Conservation (phyloP, 495 filamentous ascomycete species). For the Penicillium atrosanguineum region DNA sequence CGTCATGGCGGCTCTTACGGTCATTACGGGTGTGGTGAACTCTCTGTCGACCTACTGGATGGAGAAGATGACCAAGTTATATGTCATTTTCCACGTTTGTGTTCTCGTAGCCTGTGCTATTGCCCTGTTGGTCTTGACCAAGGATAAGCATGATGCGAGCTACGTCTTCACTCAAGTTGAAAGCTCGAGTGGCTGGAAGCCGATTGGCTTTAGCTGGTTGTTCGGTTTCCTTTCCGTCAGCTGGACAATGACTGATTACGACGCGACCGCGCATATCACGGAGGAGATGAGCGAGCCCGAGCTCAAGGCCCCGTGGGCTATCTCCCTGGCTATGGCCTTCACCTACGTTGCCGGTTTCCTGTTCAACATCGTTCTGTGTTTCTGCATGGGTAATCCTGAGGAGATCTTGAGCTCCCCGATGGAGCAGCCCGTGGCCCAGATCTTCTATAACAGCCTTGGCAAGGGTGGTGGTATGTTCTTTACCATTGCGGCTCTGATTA, state of each 20-base stretch:
- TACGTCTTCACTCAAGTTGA: slow-evolving; percentile 66
- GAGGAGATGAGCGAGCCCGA: slow-evolving; percentile 62
- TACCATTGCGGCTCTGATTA: slow-evolving; percentile 56
- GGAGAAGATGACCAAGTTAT: slow-evolving; percentile 62
- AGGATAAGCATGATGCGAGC: slow-evolving; percentile 55
- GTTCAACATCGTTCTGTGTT: slow-evolving; percentile 63
- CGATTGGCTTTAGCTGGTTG: slow-evolving; percentile 63
- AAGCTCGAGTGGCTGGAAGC: slow-evolving; percentile 59
- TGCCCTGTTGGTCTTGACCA: slow-evolving; percentile 56
- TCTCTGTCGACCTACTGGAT: slow-evolving; percentile 58
- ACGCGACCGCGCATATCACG: slow-evolving; percentile 59
- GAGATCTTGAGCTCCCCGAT: slow-evolving; percentile 44
- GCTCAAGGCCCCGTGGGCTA: slow-evolving; percentile 59
- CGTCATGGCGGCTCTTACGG: slow-evolving; percentile 58
- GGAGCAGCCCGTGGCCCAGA: slow-evolving; percentile 61
- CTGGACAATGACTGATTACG: slow-evolving; percentile 62
- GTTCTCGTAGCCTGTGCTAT: slow-evolving; percentile 58
- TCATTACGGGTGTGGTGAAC: slow-evolving; percentile 56
- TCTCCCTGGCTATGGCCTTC: slow-evolving; percentile 56
- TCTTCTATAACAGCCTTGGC: slow-evolving; percentile 62
- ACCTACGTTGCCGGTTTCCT: slow-evolving; percentile 60
- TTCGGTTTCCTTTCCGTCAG: slow-evolving; percentile 68
- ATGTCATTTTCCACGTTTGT: slow-evolving; percentile 63
- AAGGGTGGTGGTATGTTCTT: slow-evolving; percentile 57
- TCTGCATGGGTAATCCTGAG: slow-evolving; percentile 55